A percentile compares a stretch with the other conserved stretches of the same genome.
These are phyloP conservation scores for Tetradesmus obliquus DNA, from an alignment of 139 green algal species.

Conservation along the genomic window DNA sequence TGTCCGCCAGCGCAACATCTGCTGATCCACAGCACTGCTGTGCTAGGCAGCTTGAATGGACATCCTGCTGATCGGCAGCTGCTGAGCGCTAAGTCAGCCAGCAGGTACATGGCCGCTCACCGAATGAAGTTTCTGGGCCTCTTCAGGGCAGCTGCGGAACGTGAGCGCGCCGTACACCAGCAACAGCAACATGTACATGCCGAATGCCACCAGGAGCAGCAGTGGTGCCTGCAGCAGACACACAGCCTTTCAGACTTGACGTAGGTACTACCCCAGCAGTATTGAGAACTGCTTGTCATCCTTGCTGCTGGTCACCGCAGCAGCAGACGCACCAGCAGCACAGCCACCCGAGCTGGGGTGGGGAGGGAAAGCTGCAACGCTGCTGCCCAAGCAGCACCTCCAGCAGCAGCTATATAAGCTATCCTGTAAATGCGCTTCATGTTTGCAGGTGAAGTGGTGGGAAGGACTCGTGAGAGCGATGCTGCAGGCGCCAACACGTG, in stretches of 20 bases:
- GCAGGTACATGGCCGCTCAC: background rate
- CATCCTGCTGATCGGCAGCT: background rate
- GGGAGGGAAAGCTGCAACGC: background rate
- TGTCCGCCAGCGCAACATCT: too few species aligned
- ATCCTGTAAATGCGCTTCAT: constrained; percentile 22
- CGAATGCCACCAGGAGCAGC: constrained; percentile 42
- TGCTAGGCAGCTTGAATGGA: background rate
- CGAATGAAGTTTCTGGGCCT: constrained; percentile 57
- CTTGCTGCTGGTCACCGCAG: background rate
- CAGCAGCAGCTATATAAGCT: background rate
- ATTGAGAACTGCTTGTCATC: background rate
- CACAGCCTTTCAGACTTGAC: background rate
- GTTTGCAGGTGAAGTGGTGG: background rate
- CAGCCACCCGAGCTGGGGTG: background rate
- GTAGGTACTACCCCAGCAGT: background rate
- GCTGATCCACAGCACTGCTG: too few species aligned
- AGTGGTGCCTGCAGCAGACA: constrained; percentile 54
- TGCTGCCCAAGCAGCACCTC: background rate
- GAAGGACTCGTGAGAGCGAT: too few species aligned
- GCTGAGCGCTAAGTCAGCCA: background rate
- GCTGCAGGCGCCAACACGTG: background rate
- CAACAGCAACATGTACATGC: constrained; percentile 42
- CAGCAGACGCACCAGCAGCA: background rate
- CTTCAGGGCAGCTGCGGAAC: constrained; percentile 66
- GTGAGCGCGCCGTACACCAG: constrained; percentile 62